Conservation (phyloP, 2,329 filamentous ascomycete species). For the Microcyclospora pomicola region DNA sequence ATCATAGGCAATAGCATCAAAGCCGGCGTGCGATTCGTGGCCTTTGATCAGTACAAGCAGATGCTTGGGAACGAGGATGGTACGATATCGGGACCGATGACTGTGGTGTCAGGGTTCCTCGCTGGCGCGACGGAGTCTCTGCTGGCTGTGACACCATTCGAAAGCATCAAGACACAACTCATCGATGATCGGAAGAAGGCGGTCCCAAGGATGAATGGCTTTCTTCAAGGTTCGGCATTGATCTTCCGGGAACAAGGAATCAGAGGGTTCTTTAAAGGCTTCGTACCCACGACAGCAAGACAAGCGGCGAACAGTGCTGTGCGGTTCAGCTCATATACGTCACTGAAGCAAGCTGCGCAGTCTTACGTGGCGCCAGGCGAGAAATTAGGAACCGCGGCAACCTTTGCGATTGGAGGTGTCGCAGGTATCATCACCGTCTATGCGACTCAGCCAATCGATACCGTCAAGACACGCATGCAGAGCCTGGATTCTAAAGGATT, state of each 20-base stretch:
- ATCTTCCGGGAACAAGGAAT: conserved; percentile 81
- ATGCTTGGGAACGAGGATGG: conserved; percentile 71
- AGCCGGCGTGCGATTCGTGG: conserved; percentile 89
- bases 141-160: conserved; percentile 87
- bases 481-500: conserved; percentile 67
- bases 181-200: conserved; percentile 87
- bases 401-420: conserved; percentile 79
- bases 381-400: conserved; percentile 76
- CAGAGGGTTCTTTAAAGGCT: conserved; percentile 90
- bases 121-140: conserved; percentile 89
- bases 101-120: conserved; percentile 85
- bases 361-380: conserved; percentile 88
- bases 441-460: conserved; percentile 62
- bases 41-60: conserved; percentile 87
- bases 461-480: conserved; percentile 95
- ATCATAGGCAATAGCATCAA: conserved; percentile 96
- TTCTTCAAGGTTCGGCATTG: conserved; percentile 76
- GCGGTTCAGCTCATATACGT: conserved; percentile 88
- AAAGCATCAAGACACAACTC: conserved; percentile 96
- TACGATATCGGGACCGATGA: conserved; percentile 77
- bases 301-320: conserved; percentile 91
- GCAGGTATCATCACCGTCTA: conserved; percentile 87
- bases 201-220: conserved; percentile 78
- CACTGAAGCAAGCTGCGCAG: conserved; percentile 79
- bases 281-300: conserved; percentile 84